Conservation (phyloP, 2,329 filamentous ascomycete species). For the Trichoderma sp. region DNA sequence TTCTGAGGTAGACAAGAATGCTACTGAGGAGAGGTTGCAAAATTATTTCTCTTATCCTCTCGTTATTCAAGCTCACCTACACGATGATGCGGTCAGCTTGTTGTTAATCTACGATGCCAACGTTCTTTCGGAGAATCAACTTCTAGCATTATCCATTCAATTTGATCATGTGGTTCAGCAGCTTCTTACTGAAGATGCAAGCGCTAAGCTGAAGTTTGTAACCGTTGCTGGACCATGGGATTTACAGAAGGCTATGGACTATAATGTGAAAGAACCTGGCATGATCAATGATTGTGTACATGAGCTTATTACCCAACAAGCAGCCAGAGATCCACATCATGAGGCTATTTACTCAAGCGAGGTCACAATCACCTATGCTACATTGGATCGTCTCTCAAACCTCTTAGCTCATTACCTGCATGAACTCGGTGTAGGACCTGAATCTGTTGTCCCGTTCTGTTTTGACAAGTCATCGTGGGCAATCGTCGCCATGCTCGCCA, state of each 20-base stretch:
- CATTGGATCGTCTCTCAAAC: conserved; percentile 5
- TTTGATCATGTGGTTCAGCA: conserved; percentile 14
- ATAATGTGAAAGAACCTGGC: background rate
- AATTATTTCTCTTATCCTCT: conserved; percentile 17
- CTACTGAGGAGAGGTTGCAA: background rate
- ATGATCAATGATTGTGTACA: conserved; percentile 28
- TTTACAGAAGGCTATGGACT: background rate
- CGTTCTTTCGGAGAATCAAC: background rate
- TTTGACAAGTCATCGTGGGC: conserved; percentile 26
- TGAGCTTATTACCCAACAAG: conserved; percentile 19
- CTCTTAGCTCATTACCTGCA: conserved; percentile 9
- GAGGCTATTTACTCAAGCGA: conserved; percentile 17
- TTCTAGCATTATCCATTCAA: background rate
- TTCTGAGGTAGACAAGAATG: background rate
- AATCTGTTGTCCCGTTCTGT: conserved; percentile 20
- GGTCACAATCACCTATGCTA: conserved; percentile 5
- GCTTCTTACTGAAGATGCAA: background rate
- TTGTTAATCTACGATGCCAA: background rate
- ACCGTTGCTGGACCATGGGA: conserved; percentile 6
- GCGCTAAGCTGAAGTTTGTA: background rate
- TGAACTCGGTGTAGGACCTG: conserved; percentile 28
- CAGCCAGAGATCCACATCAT: conserved; percentile 3
- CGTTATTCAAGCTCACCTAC: background rate
- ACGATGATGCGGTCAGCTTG: background rate
- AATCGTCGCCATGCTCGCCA: conserved; percentile 26